A percentile compares a stretch with the other conserved stretches of the same genome.
Evolutionary conservation across 1,284 basidiomycete species (phyloP).

Genomic region (Vanrija sp.): DNA sequence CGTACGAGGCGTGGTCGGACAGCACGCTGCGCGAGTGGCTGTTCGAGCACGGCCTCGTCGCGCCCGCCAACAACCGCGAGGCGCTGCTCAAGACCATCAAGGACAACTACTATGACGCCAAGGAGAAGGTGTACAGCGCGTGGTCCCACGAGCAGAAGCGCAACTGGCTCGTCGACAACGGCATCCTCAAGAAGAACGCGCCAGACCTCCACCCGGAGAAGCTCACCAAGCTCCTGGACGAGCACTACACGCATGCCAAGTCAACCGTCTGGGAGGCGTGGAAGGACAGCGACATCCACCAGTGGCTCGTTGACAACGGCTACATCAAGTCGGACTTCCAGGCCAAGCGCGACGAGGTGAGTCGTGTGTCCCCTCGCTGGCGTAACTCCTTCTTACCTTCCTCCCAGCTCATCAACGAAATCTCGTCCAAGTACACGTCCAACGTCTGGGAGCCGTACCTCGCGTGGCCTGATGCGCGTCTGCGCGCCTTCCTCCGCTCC

Average conservation of each 20-base stretch:
- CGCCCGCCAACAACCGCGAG: slow-evolving; percentile 62
- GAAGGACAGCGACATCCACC: slow-evolving; percentile 70
- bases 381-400: background rate
- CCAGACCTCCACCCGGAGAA: slow-evolving; percentile 55
- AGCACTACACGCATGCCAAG: slow-evolving; percentile 68
- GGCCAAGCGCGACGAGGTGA: slow-evolving; percentile 67
- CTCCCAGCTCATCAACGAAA: slow-evolving; percentile 25
- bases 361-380: slow-evolving; percentile 19
- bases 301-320: slow-evolving; percentile 72
- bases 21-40: slow-evolving; percentile 85
- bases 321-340: slow-evolving; percentile 65
- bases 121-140: slow-evolving; percentile 61
- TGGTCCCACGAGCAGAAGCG: slow-evolving; percentile 57
- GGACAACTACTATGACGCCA: slow-evolving; percentile 67
- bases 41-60: slow-evolving; percentile 66
- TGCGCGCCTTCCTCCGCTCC: slow-evolving; percentile 75
- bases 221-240: slow-evolving; percentile 66
- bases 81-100: slow-evolving; percentile 67
- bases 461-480: slow-evolving; percentile 82
- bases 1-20: slow-evolving; percentile 81
- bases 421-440: slow-evolving; percentile 48
- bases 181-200: slow-evolving; percentile 24
- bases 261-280: slow-evolving; percentile 69
- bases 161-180: slow-evolving; percentile 52
- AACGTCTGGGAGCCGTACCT: slow-evolving; percentile 60